Base-by-base conservation (phyloP, 177 flowering plant genomes). In the Vitis hybrid region DNA sequence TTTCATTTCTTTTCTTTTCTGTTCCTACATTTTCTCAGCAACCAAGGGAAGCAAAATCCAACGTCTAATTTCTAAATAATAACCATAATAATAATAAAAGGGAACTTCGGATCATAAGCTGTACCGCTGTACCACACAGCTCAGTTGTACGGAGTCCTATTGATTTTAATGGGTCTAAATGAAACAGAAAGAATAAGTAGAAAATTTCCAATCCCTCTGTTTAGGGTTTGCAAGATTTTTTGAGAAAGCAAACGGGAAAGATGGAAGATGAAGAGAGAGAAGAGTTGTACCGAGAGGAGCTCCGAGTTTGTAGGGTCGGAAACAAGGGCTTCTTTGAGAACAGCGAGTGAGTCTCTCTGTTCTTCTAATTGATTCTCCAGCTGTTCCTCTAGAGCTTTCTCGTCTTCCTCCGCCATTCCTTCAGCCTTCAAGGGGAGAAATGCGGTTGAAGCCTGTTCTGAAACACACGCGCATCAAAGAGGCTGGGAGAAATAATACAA, bases 301-400 rank as follows among this genome's bases (percentile, higher is more conserved):
- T 94, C 98, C 13, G 85, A 15, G 59, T 94, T 90, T 49, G 82
- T 19, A 16, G 94, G 87, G 70, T 92, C 98, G 11, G 85, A 80
- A 55, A 67, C 74, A n/a, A 94, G 85, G 73, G 93, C 97, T 14
- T 94, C 85, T 19, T 81, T 58, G 3, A 94, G 33, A 52, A 82
- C 86, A 10, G 77, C 52, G 5, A 94, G 78, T 0, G 97, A 89
- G 10, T 88, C 97, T 55, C 66, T 83, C 65, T 94, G 98, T 63
- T 92, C 98, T 10, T 83, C 71, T 61, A 94, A 80, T 75, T 93
- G 98, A 57, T 83, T 70, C 73, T 93, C 91, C n/a, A 94, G 79
- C 82, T 90, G 92, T 15, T 65, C 55, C 81, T 94, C 98, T 39
- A 94, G 73, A 67, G 65, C 68, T 64, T 73, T 81, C 79, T 87